Base-by-base conservation (phyloP, 805 yeast species). In the Ogataea populi-albae region DNA sequence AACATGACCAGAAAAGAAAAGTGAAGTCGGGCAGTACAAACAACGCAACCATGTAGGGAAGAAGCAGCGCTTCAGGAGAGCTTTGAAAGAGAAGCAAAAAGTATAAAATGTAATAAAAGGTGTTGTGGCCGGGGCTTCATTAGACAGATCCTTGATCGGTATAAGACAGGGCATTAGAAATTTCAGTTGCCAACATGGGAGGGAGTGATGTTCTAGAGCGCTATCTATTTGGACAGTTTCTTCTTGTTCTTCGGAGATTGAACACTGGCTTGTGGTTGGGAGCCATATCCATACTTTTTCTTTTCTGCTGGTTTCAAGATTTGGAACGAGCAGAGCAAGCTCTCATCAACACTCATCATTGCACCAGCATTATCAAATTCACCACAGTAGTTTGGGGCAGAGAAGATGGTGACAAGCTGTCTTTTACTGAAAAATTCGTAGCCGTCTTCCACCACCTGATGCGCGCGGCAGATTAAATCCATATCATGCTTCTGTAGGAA, bases 361-460 rank as follows among this genome's bases (percentile, higher is more conserved):
- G 98, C 98, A 58, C 98, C 98, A 2, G 98, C 97, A 59, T 91
- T 91, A 65, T 91, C 98, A 61, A 91, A 91, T 65, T 93, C 98
- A 55, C 98, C 98, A 75, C 98, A 93, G 64, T 89, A 89, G 66
- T 93, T 93, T 52, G 98, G 98, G 39, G 98, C 98, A 36, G 93
- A 81, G 62, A 91, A 91, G 50, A 91, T 72, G 21, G 98, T 91
- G 32, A 91, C 98, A 59, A 91, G 75, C 66, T 91, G 98, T 59
- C 98, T 83, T 64, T 91, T 91, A 47, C 93, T 79, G 65, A 93
- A 91, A 61, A 91, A 91, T 70, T 91, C 98, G 65, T 93, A 91
- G 49, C 98, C 98, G 65, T 91, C 98, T 69, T 91, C 98, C 43
- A 91, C 98, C 46, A 91, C 98, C 69, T 91, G 98, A 73, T 91